Percentiles rank a stretch among this genome's conserved stretches.
Evolutionary conservation across 306 rosid genomes (phyloP).

Genomic region (Quercus glauca): DNA sequence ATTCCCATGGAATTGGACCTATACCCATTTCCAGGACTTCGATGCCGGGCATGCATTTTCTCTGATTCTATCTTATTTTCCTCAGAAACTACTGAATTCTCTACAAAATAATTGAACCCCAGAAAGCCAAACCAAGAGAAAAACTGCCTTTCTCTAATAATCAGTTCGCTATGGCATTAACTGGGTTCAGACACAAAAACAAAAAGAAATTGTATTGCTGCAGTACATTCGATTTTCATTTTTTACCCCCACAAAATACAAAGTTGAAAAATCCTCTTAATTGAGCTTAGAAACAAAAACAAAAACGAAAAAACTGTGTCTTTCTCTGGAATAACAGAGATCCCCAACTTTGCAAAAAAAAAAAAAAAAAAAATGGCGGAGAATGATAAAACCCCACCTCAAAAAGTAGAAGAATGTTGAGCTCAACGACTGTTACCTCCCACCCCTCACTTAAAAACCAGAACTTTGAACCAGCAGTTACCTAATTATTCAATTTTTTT

Average conservation of each 20-base stretch:
- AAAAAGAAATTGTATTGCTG: not conserved
- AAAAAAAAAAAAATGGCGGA: not conserved
- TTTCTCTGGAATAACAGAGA: not conserved
- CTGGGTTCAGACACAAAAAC: not conserved
- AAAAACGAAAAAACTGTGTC: not conserved
- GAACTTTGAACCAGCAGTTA: not conserved
- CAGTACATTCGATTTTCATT: not conserved
- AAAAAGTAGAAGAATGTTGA: not conserved
- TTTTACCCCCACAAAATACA: not conserved
- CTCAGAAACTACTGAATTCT: not conserved
- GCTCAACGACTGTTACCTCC: not conserved
- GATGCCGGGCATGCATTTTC: slow-evolving; percentile 43
- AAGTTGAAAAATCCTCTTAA: not conserved
- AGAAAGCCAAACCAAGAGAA: not conserved
- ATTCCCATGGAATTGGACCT: slow-evolving; percentile 48
- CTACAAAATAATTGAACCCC: not conserved
- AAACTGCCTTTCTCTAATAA: not conserved
- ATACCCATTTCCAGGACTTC: slow-evolving; percentile 59
- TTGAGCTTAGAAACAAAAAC: not conserved
- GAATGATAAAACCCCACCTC: slow-evolving; percentile 2
- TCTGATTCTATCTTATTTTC: not conserved
- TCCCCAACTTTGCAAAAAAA: not conserved
- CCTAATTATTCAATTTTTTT: not conserved
- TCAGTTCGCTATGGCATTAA: not conserved
- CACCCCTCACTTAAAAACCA: not conserved